These are phyloP conservation scores for Paragyromitra xinjiangensis DNA, from an alignment of 495 filamentous ascomycete species.

Conservation along the genomic window DNA sequence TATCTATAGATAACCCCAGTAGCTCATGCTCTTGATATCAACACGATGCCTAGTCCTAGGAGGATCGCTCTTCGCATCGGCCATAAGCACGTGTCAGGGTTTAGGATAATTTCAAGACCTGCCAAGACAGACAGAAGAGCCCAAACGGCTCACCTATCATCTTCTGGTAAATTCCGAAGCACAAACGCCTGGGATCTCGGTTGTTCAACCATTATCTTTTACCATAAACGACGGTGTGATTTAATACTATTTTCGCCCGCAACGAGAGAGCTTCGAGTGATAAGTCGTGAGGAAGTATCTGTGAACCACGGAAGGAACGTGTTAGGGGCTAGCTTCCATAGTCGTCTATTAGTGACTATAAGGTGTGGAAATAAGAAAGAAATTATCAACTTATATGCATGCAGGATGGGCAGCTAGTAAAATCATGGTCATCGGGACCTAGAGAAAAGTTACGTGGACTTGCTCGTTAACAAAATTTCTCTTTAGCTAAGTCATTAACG, in stretches of 20 bases:
- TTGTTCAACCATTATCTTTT: no score
- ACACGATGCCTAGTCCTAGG: background rate
- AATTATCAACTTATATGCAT: no score
- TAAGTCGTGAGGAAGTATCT: background rate
- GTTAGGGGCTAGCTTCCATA: background rate
- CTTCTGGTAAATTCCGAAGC: background rate
- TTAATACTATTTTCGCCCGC: background rate
- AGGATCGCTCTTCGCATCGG: background rate
- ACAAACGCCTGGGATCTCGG: background rate
- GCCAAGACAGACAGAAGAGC: background rate
- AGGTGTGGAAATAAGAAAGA: no score
- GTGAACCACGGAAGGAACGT: background rate
- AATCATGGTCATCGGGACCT: no score
- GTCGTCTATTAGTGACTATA: background rate
- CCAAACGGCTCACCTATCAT: background rate
- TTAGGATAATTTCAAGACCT: background rate
- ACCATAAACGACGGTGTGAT: background rate
- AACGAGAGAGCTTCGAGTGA: background rate
- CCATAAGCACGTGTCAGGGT: background rate
- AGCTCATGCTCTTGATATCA: background rate
- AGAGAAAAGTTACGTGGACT: no score
- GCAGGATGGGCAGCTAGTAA: background rate
- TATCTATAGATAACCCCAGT: background rate
- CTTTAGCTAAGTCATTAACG: no score
- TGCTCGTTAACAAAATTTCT: no score